phyloP scores from a whole-genome alignment of 352 stramenopile species.

The Aphanomyces euteiches region DNA sequence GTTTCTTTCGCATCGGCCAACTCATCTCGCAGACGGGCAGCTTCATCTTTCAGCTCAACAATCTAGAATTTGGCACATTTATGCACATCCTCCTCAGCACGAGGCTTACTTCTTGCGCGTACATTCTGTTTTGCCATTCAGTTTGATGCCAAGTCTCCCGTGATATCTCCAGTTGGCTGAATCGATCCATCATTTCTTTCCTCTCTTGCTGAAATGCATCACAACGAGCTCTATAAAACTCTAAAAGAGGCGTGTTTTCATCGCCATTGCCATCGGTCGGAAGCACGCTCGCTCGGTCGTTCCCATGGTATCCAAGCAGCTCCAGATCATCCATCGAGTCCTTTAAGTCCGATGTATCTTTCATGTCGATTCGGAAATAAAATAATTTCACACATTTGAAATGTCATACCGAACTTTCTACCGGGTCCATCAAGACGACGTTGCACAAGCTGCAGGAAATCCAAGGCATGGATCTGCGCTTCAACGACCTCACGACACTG shows the following conservation, averaged over 20 bases:
- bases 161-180: conserved; percentile 14
- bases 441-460: conserved; percentile 57
- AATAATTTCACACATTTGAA: too few relatives aligned
- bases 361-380: too few relatives aligned
- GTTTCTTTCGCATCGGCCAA: conserved; percentile 63
- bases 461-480: conserved; percentile 55
- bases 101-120: conserved; percentile 21
- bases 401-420: too few relatives aligned
- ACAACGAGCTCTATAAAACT: conserved; percentile 13
- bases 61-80: conserved; percentile 4
- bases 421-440: conserved; percentile 65
- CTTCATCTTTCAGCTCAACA: conserved; percentile 19
- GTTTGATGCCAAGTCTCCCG: conserved; percentile 11
- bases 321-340: too few relatives aligned
- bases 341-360: too few relatives aligned
- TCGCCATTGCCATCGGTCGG: not conserved
- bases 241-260: not conserved
- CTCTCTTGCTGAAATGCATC: conserved; percentile 22
- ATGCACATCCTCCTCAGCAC: not conserved
- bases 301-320: too few relatives aligned
- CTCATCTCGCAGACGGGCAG: not conserved
- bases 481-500: conserved; percentile 69
- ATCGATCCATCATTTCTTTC: conserved; percentile 22
- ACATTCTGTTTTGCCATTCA: conserved; percentile 26
- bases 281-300: too few relatives aligned